Conservation (phyloP, 805 yeast species). For the Blastobotrys attinorum region DNA sequence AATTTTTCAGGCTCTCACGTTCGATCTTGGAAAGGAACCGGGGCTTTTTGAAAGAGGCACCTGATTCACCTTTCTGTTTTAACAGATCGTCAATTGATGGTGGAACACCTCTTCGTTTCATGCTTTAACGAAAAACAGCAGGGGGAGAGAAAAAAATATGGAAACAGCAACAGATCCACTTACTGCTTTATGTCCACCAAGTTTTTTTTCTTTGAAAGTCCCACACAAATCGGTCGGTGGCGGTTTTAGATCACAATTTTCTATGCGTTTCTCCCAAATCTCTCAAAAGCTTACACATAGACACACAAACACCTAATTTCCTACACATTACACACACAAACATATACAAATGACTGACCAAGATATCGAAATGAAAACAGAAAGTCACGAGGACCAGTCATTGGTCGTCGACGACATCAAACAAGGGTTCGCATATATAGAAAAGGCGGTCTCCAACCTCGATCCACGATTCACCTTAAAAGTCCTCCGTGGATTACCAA, state of each 20-base stretch:
- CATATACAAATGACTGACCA: slow-evolving; percentile 1
- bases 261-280: no score
- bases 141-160: no score
- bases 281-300: no score
- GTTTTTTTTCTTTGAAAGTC: no score
- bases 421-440: slow-evolving; percentile 39
- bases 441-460: slow-evolving; percentile 58
- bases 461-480: slow-evolving; percentile 86
- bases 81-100: slow-evolving; percentile 28
- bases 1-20: slow-evolving; percentile 25
- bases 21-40: slow-evolving; percentile 41
- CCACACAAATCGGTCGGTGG: no score
- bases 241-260: no score
- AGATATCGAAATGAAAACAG: slow-evolving; percentile 12
- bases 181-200: no score
- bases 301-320: neutral
- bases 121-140: no score
- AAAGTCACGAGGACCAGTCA: slow-evolving; percentile 1
- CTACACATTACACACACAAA: neutral
- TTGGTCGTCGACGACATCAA: slow-evolving; percentile 25
- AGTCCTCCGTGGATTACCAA: slow-evolving; percentile 74
- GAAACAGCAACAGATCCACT: no score
- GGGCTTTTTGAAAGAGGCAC: slow-evolving; percentile 26
- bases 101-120: slow-evolving; percentile 15
- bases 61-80: slow-evolving; percentile 15